Conservation (phyloP, 2,329 filamentous ascomycete genomes). For the Byssochlamys sp. region DNA sequence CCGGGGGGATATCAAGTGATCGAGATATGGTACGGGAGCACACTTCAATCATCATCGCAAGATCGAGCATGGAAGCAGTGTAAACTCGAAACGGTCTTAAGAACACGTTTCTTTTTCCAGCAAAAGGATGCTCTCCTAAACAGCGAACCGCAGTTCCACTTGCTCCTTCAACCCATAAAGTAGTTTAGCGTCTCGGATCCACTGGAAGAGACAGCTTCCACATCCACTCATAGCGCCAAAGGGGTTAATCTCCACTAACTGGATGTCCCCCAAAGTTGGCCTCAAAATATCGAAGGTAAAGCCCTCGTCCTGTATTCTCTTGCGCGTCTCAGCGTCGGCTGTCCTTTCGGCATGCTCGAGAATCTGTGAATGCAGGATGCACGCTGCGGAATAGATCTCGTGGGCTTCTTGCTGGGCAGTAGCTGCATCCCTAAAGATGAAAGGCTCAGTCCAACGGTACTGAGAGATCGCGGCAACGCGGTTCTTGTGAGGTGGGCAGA, state of each 20-base stretch:
- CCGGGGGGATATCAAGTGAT: not conserved
- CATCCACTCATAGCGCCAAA: slow-evolving; percentile 38
- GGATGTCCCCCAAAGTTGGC: slow-evolving; percentile 16
- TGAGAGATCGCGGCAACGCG: slow-evolving; percentile 33
- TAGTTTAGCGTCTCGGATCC: slow-evolving; percentile 29
- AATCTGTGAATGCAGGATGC: slow-evolving; percentile 18
- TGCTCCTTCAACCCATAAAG: slow-evolving; percentile 27
- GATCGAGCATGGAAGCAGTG: not conserved
- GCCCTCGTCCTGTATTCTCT: slow-evolving; percentile 22
- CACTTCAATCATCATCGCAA: not conserved
- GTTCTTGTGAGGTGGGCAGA: slow-evolving; percentile 28
- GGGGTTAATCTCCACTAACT: slow-evolving; percentile 39
- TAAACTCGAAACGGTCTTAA: not conserved
- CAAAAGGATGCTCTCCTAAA: not conserved
- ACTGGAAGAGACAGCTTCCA: slow-evolving; percentile 41
- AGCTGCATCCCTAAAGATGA: slow-evolving; percentile 8
- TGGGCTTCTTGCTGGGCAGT: slow-evolving; percentile 7
- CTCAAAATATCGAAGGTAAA: slow-evolving; percentile 38
- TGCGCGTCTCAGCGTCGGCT: slow-evolving; percentile 18
- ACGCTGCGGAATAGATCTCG: slow-evolving; percentile 12
- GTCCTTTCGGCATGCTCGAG: slow-evolving; percentile 13
- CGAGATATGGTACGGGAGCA: not conserved
- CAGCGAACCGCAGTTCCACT: slow-evolving; percentile 22
- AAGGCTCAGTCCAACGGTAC: slow-evolving; percentile 33
- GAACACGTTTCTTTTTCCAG: not conserved